These are phyloP conservation scores for Monosporascus sp. DNA, from an alignment of 2,329 filamentous ascomycete genomes.

Conservation along the genomic window DNA sequence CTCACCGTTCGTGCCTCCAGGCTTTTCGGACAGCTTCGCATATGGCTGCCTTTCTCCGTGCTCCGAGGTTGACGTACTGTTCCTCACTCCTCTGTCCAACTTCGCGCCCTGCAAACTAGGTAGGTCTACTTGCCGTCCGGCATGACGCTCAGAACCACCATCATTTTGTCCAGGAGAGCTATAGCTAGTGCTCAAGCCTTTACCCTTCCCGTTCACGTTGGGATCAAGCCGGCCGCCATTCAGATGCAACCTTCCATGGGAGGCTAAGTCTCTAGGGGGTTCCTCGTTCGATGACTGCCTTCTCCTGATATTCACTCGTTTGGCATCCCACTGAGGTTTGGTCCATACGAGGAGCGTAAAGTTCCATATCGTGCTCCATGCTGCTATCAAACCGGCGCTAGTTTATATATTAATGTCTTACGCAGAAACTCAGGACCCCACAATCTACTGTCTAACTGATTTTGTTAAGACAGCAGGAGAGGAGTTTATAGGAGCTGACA, in stretches of 20 bases:
- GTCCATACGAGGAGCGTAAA: slow-evolving; percentile 49
- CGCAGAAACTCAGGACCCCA: background rate
- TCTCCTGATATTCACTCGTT: slow-evolving; percentile 39
- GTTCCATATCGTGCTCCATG: slow-evolving; percentile 47
- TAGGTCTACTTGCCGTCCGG: background rate
- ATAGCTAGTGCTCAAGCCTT: background rate
- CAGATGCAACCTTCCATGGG: background rate
- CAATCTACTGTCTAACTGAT: too few species aligned
- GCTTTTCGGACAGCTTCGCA: background rate
- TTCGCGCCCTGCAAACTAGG: slow-evolving; percentile 1
- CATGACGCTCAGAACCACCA: background rate
- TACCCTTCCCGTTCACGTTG: background rate
- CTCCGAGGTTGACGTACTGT: background rate
- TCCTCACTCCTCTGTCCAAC: slow-evolving; percentile 1
- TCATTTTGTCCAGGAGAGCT: background rate
- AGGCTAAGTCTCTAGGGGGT: background rate
- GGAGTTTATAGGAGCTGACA: too few species aligned
- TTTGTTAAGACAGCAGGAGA: too few species aligned
- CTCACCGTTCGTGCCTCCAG: background rate
- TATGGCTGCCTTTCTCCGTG: slow-evolving; percentile 5
- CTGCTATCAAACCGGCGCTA: slow-evolving; percentile 40
- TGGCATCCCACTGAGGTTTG: slow-evolving; percentile 52
- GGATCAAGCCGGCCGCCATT: background rate
- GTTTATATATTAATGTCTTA: background rate
- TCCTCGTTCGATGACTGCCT: slow-evolving; percentile 2